Base-by-base conservation (phyloP, 2,329 filamentous ascomycete species). In the Fusarium temperatum region DNA sequence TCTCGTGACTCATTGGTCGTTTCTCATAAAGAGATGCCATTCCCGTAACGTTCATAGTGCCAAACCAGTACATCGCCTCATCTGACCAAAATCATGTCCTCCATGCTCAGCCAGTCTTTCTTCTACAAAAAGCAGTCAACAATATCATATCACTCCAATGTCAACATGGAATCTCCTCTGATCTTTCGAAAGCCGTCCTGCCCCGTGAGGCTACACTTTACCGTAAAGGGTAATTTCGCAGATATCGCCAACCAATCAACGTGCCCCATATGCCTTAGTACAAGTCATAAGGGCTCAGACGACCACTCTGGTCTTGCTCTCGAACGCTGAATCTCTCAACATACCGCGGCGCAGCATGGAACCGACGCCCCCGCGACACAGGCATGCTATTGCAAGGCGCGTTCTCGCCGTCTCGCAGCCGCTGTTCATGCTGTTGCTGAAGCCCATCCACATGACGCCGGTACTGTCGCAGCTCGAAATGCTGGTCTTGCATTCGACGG, bases 21-120 rank as follows among this genome's bases (percentile, higher is more conserved):
- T 51, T 35, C 30, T 35, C 30, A 35, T 24, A 20, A 35, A 24
- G 30, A 51, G 22, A 20, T 35, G 30, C 3, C 12, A 51, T 24
- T 14, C 48, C 17, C 8, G 12, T 35, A 24, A 24, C 2, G 30
- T 51, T 20, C 17, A 14, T 35, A 14, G 28, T 24, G 28, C 22
- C 28, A 20, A 14, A 35, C 48, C 22, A 51, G 17, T 24, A 11
- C 22, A 51, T 12, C 24, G 22, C 17, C 8, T 17, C 6, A 20
- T 51, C n/a, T 51, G 22, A 14, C 17, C 17, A 35, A 35, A 2
- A 10, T 15, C 4, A 6, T 0, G 0, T 32, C 15, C 28, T 10
- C 22, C 5, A 32, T 13, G 47, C 15, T 50, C 28, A 50, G 8
- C 3, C 12, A 35, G 14, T 14, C 8, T 14, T 10, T 6, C 5